Evolutionary conservation across 208 protist genomes (phyloP), one percentile per base, ranked within the genome.

Genomic region (Trypanosoma boissoni): DNA sequence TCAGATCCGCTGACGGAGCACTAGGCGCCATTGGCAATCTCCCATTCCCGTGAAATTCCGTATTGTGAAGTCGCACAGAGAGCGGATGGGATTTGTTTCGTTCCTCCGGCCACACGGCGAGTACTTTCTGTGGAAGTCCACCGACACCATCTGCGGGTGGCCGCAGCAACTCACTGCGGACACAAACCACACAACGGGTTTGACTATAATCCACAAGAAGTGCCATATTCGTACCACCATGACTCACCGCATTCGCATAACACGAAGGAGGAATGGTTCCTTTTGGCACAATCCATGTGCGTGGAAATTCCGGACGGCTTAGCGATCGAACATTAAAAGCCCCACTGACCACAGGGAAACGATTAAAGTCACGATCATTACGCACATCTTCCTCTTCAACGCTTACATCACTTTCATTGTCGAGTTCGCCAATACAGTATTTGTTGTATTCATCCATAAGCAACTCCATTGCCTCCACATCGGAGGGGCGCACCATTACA

Each of bases 91-190:
- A 1, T 58, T 28, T 57, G 7, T 20, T 2, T 32, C 36, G 36
- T 32, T 60, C 72, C 14, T 71, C 60, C 12, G 81, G 77, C 77
- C 77, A 88, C 34, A 72, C 65, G 3, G 77, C 81, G 24, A 85
- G 46, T 12, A 88, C 77, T 1, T 71, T 72, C 46, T 84, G 75
- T 29, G 42, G 53, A 14, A 32, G 53, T 6, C 49, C 54, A 50
- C 18, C 53, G 53, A 32, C 41, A 18, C 41, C 10, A 9, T 23
- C 18, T 21, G 21, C 32, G 16, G 53, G 28, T 23, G 49, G 42
- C 43, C 61, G 46, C 23, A 88, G 41, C 18, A 78, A 46, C 41
- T 88, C 82, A 10, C 78, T 73, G 24, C 53, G 61, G 7, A 81
- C 68, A 5, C 28, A 64, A 12, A 88, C 78, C 9, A 76, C 44